Percentiles rank a stretch among this genome's conserved stretches.
phyloP scores from a whole-genome alignment of 129 eudicot species.

The Flaveria sonorensis region DNA sequence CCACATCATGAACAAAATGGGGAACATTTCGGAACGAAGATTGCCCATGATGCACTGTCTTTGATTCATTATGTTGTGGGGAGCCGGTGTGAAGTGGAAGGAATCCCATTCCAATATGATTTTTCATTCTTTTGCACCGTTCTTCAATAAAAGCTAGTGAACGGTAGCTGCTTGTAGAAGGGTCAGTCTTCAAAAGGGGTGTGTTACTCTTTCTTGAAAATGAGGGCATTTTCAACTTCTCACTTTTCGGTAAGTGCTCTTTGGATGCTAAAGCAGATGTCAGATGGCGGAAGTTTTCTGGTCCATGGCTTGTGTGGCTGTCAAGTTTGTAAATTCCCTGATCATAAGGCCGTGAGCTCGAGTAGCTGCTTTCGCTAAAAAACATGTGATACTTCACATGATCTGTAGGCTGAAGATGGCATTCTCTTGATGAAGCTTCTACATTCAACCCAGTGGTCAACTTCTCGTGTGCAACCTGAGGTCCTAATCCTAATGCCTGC shows the following conservation, averaged over 20 bases:
- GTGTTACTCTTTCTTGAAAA: not conserved
- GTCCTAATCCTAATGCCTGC: constrained; percentile 28
- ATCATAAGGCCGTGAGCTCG: not conserved
- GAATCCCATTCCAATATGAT: constrained; percentile 30
- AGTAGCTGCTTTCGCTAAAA: constrained; percentile 37
- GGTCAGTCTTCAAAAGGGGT: constrained; percentile 26
- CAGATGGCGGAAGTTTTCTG: constrained; percentile 26
- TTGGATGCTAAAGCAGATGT: constrained; percentile 26
- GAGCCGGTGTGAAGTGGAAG: constrained; percentile 24
- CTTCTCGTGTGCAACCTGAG: constrained; percentile 26
- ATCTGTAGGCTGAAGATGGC: constrained; percentile 31
- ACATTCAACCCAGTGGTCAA: constrained; percentile 12
- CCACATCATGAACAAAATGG: constrained; percentile 40
- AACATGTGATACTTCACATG: constrained; percentile 42
- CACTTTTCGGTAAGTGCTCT: constrained; percentile 29
- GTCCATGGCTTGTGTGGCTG: constrained; percentile 31
- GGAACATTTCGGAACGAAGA: constrained; percentile 32
- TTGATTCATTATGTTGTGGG: constrained; percentile 19
- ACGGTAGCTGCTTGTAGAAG: constrained; percentile 32
- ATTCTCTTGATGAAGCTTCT: constrained; percentile 35
- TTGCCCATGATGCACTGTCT: constrained; percentile 21
- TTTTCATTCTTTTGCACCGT: constrained; percentile 42
- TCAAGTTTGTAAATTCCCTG: constrained; percentile 17
- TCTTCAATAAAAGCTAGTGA: constrained; percentile 35
- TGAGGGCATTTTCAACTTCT: constrained; percentile 15